Evolutionary conservation across 179 eudicot genomes (phyloP), one percentile per base, ranked within the genome.

Genomic region (Corrigiola litoralis): DNA sequence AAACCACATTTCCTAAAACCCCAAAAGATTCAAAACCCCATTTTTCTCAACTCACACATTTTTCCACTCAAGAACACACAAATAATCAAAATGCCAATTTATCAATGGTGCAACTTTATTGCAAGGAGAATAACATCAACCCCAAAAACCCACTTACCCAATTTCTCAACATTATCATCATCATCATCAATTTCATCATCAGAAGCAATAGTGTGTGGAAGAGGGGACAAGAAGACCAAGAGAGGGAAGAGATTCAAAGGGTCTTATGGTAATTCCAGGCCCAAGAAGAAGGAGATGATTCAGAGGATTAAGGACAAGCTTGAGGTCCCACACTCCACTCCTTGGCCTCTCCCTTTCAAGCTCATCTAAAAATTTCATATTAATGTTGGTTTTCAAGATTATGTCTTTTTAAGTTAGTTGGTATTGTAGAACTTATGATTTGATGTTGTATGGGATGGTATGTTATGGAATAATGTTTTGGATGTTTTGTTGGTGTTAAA

Each of bases 301-400:
- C 81, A 86, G 65, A 75, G 97, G 52, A 72, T 94, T 33, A 90
- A 92, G 75, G 98, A 92, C 25, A 85, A 77, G 60, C 70, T 85
- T 40, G 98, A 92, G 75, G 94, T 90, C 21, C 98, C 98, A 66
- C 82, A 87, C 71, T 90, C 96, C 44, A 92, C 98, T 55, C 98
- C 98, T 58, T 92, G 98, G 98, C 98, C 98, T 67, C 95, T 92
- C 33, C 95, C 98, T 68, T 92, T 92, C 67, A 92, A 90, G 67
- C 90, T 92, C 77, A 86, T 90, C n/a, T 92, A 54, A 81, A 27
- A 2, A 18, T 10, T 21, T 8, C 33, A 4, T 18, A 11, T 6
- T 21, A 10, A 31, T 14, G 5, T 27, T 31, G 1, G 34, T 23
- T 41, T 6, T 51, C n/a, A n/a, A n/a, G n/a, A n/a, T 10, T 36